Conservation (phyloP, 495 filamentous ascomycete species). For the Penicillium silybi region DNA sequence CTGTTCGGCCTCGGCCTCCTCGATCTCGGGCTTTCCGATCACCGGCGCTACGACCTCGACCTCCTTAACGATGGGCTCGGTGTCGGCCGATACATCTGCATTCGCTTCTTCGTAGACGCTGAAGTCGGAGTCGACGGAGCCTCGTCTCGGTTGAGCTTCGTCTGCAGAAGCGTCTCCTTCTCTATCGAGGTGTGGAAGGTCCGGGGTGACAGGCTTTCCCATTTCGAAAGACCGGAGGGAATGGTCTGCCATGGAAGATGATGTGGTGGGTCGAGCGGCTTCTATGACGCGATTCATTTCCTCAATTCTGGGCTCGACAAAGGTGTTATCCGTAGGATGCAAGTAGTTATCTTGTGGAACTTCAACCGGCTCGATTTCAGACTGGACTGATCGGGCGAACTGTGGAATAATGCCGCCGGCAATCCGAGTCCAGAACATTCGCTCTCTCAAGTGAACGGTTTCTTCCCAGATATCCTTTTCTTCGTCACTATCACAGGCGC, state of each 20-base stretch:
- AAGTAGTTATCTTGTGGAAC: background rate
- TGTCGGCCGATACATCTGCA: slow-evolving; percentile 6
- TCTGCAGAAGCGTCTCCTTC: slow-evolving; percentile 6
- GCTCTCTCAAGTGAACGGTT: slow-evolving; percentile 77
- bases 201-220: slow-evolving; percentile 9
- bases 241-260: background rate
- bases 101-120: slow-evolving; percentile 27
- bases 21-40: background rate
- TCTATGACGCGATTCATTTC: slow-evolving; percentile 2
- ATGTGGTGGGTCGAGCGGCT: background rate
- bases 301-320: slow-evolving; percentile 2
- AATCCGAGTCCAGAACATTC: slow-evolving; percentile 94
- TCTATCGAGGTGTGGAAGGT: slow-evolving; percentile 2
- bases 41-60: background rate
- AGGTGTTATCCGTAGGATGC: slow-evolving; percentile 6
- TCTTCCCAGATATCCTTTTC: slow-evolving; percentile 90
- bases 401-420: slow-evolving; percentile 82
- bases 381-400: slow-evolving; percentile 24
- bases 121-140: slow-evolving; percentile 19
- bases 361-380: background rate
- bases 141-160: slow-evolving; percentile 4
- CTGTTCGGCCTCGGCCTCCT: background rate
- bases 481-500: slow-evolving; percentile 68
- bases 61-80: background rate
- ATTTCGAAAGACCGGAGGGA: slow-evolving; percentile 2